Percentiles rank a stretch among this genome's conserved stretches.
Evolutionary conservation across 2,329 filamentous ascomycete species (phyloP).

Genomic region (Albophoma yamanashiensis): DNA sequence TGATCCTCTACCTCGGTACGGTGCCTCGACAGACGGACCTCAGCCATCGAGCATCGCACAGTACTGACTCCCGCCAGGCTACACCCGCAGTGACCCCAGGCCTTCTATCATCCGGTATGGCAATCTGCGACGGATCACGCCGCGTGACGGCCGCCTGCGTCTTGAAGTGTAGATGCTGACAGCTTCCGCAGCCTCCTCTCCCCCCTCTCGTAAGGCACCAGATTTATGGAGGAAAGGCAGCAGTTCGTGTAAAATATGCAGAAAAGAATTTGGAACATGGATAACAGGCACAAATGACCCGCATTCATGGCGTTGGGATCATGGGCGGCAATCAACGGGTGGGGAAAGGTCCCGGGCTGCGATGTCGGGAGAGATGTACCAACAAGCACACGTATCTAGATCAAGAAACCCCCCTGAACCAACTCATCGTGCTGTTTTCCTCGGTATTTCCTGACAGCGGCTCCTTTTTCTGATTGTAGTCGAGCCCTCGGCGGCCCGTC

Average conservation of each 20-base stretch:
- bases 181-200: slow-evolving; percentile 42
- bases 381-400: neutral
- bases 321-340: neutral
- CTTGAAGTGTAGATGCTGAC: slow-evolving; percentile 9
- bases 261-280: neutral
- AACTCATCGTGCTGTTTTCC: neutral
- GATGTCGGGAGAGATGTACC: neutral
- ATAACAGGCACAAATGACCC: slow-evolving; percentile 4
- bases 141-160: too few species aligned
- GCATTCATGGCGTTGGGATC: slow-evolving; percentile 16
- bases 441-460: neutral
- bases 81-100: slow-evolving; percentile 86
- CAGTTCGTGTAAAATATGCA: neutral
- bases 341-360: neutral
- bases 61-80: slow-evolving; percentile 44
- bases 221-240: neutral
- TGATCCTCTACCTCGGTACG: slow-evolving; percentile 93
- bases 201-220: slow-evolving; percentile 44
- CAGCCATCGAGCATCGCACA: neutral
- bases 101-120: slow-evolving; percentile 56
- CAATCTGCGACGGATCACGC: neutral
- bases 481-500: neutral
- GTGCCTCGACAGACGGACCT: slow-evolving; percentile 8
- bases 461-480: neutral
- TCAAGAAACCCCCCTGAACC: neutral